A percentile compares a stretch with the other conserved stretches of the same genome.
phyloP scores from a whole-genome alignment of 2,329 filamentous ascomycete genomes.

The Talaromyces islandicus region DNA sequence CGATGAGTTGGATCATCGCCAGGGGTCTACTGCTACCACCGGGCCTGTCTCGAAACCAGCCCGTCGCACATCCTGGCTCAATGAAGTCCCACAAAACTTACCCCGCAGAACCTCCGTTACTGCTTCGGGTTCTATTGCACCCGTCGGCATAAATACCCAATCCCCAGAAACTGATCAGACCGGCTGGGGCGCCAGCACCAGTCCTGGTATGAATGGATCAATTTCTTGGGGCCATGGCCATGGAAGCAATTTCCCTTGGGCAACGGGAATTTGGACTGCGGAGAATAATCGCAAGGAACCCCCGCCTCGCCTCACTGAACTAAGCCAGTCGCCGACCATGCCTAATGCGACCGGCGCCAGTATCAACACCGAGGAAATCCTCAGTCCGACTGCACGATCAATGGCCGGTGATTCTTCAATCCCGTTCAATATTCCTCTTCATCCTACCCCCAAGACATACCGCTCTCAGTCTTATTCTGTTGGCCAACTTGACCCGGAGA shows the following conservation, averaged over 20 bases:
- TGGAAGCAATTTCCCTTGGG: constrained; percentile 60
- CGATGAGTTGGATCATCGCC: constrained; percentile 70
- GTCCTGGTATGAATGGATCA: constrained; percentile 32
- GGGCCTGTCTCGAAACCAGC: constrained; percentile 55
- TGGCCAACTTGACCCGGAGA: constrained; percentile 74
- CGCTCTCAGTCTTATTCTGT: constrained; percentile 96
- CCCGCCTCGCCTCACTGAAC: constrained; percentile 66
- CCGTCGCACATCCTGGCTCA: constrained; percentile 77
- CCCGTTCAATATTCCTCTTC: constrained; percentile 79
- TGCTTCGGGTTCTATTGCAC: constrained; percentile 66
- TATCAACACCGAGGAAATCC: constrained; percentile 46
- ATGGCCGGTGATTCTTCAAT: constrained; percentile 54
- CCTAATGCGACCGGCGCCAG: constrained; percentile 44
- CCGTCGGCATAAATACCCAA: constrained; percentile 71
- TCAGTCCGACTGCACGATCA: constrained; percentile 45
- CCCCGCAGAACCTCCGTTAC: constrained; percentile 71
- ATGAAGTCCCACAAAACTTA: constrained; percentile 66
- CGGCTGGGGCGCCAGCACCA: constrained; percentile 35
- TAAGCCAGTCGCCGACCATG: constrained; percentile 69
- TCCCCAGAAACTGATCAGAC: constrained; percentile 66
- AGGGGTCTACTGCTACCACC: constrained; percentile 44
- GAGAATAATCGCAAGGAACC: constrained; percentile 66
- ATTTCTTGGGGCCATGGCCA: constrained; percentile 39
- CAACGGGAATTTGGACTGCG: constrained; percentile 75
- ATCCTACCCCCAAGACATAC: constrained; percentile 87